Conservation (phyloP, 2,329 filamentous ascomycete genomes). For the Fusarium dimerum region DNA sequence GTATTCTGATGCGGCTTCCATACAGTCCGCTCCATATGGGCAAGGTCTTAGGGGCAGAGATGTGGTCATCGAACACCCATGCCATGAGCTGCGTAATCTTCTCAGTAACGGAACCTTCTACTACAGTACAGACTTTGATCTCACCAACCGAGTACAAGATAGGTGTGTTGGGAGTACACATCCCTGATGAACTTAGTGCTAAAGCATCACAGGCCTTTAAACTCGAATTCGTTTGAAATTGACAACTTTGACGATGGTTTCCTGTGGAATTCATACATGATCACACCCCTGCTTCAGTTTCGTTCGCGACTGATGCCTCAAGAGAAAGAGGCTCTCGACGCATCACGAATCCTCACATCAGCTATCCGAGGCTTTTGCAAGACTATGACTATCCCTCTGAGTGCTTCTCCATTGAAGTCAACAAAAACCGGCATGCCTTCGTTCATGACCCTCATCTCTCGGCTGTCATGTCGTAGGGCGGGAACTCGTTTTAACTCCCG, state of each 20-base stretch:
- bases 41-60: constrained; percentile 65
- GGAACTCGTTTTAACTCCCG: constrained; percentile 97
- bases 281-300: constrained; percentile 87
- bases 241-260: constrained; percentile 92
- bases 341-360: constrained; percentile 84
- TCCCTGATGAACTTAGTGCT: constrained; percentile 3
- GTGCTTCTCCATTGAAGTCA: constrained; percentile 68
- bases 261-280: constrained; percentile 99
- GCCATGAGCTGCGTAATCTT: constrained; percentile 86
- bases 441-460: constrained; percentile 84
- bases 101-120: constrained; percentile 94
- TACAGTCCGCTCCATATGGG: constrained; percentile 41
- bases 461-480: constrained; percentile 85
- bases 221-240: constrained; percentile 80
- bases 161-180: constrained; percentile 50
- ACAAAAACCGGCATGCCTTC: constrained; percentile 74
- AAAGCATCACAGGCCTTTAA: constrained; percentile 59
- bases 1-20: constrained; percentile 46
- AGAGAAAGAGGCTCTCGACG: constrained; percentile 79
- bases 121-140: constrained; percentile 96
- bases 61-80: constrained; percentile 78
- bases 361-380: constrained; percentile 91
- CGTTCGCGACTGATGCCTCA: constrained; percentile 74
- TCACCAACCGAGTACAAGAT: constrained; percentile 91
- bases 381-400: constrained; percentile 81